Evolutionary conservation across 768 basidiomycete species (phyloP), one percentile per base, ranked within the genome.

Genomic region (Tricholomella constricta): DNA sequence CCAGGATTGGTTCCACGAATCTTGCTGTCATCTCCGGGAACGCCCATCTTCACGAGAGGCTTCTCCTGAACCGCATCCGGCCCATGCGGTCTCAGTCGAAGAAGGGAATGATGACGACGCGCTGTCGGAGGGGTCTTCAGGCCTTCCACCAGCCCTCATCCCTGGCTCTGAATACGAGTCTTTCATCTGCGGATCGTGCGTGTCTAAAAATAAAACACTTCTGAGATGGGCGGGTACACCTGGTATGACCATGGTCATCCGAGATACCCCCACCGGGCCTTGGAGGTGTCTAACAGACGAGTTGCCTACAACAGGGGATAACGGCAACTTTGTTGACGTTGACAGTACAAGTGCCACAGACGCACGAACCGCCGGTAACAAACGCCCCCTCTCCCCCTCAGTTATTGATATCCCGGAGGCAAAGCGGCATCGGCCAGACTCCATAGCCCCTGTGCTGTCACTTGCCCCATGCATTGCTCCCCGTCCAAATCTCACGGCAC

Each of bases 1-100:
- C n/a, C 56, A 92, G 90, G 91, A 94, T 63, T 94, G 91, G 91
- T 94, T 85, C 68, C 91, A 94, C 60, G 91, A 94, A 72, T 92
- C 89, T 10, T 94, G 91, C 62, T 83, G 91, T 59, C 87, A 90
- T 68, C 77, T 94, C 37, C 81, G 89, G 54, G 81, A 86, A 65
- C 79, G 79, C 19, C 88, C 87, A 8, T 58, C 70, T 6, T 78
- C 78, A 8, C 76, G 81, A 51, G 77, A 71, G 43, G 55, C 77
- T 4, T 73, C 72, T 11, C 74, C 74, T 38, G 67, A 62, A 47
- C 56, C 59, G 6, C 41, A 32, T 8, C 57, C 58, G 51, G 47
- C 62, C 25, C 52, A 63, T 44, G 38, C 59, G 42, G 56, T 61
- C n/a, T 36, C 32, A 25, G 38, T 54, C 35, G 57, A 52, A 49